A percentile compares a stretch with the other conserved stretches of the same genome.
These are phyloP conservation scores for Aspergillus sp. DNA, from an alignment of 2,329 filamentous ascomycete genomes.

Conservation along the genomic window DNA sequence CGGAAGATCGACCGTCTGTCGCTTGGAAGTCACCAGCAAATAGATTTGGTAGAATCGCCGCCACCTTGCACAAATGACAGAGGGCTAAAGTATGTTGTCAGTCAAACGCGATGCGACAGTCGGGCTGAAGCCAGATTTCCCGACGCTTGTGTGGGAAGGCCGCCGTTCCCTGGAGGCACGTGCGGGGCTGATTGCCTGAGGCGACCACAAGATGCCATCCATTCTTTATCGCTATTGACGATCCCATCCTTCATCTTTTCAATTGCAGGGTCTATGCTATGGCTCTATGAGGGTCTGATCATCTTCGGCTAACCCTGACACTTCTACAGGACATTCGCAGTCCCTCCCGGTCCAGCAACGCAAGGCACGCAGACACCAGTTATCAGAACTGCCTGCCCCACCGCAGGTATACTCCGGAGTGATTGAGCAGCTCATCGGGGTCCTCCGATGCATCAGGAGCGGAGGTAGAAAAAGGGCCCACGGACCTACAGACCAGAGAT, in stretches of 20 bases:
- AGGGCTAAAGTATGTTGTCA: no score
- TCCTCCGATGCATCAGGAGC: slow-evolving; percentile 32
- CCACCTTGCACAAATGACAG: neutral
- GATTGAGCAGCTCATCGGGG: slow-evolving; percentile 27
- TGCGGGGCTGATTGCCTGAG: slow-evolving; percentile 23
- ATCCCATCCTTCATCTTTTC: neutral
- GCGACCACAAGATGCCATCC: slow-evolving; percentile 6
- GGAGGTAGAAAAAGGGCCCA: slow-evolving; percentile 20
- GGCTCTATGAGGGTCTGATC: neutral
- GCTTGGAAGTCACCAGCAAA: neutral
- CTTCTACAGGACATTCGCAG: neutral
- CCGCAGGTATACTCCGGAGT: slow-evolving; percentile 24
- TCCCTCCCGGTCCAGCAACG: neutral
- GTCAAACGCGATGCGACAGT: neutral
- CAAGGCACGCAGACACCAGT: neutral
- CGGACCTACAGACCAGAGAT: neutral
- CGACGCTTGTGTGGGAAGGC: neutral
- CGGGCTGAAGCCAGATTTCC: neutral
- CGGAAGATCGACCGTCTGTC: slow-evolving; percentile 20
- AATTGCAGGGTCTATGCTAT: neutral
- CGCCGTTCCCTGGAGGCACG: slow-evolving; percentile 13
- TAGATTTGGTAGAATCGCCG: neutral
- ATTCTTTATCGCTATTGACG: neutral
- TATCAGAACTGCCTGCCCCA: slow-evolving; percentile 10
- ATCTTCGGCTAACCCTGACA: neutral